phyloP scores from a whole-genome alignment of 2,329 filamentous ascomycete species.

The Ceratocystis huliohia region DNA sequence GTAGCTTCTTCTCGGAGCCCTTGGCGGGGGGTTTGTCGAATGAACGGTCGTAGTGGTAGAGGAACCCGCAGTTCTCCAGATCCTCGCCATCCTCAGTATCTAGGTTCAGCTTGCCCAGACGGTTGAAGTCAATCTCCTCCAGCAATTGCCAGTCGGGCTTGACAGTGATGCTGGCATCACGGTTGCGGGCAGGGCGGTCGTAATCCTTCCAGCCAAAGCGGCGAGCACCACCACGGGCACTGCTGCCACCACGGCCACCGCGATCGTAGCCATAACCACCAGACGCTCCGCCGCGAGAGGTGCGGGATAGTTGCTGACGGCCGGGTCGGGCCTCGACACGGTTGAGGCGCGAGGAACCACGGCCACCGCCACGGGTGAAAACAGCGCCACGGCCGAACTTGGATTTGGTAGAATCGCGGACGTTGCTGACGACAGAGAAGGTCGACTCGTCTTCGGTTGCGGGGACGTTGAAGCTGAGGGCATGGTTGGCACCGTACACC shows the following conservation, averaged over 20 bases:
- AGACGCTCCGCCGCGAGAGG: slow-evolving; percentile 54
- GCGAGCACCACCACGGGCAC: slow-evolving; percentile 57
- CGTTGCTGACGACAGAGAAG: slow-evolving; percentile 97
- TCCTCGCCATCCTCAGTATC: slow-evolving; percentile 93
- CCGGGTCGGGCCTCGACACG: slow-evolving; percentile 50
- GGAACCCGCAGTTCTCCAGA: slow-evolving; percentile 87
- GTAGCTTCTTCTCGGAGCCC: slow-evolving; percentile 74
- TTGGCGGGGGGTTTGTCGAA: slow-evolving; percentile 92
- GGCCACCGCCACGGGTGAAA: slow-evolving; percentile 75
- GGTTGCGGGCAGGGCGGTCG: slow-evolving; percentile 93
- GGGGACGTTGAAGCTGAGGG: slow-evolving; percentile 78
- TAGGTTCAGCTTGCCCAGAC: slow-evolving; percentile 87
- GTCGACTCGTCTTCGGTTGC: slow-evolving; percentile 89
- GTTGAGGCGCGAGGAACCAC: slow-evolving; percentile 55
- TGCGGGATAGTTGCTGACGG: slow-evolving; percentile 54
- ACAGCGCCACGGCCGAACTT: slow-evolving; percentile 82
- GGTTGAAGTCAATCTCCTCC: slow-evolving; percentile 97
- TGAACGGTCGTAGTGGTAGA: slow-evolving; percentile 93
- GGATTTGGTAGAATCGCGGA: slow-evolving; percentile 70
- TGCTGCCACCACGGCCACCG: slow-evolving; percentile 49
- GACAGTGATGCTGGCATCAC: slow-evolving; percentile 91
- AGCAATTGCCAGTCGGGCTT: slow-evolving; percentile 90
- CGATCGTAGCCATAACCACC: slow-evolving; percentile 48
- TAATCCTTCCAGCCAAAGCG: slow-evolving; percentile 98
- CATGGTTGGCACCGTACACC: slow-evolving; percentile 84